Base-by-base conservation (phyloP, 2,329 filamentous ascomycete genomes). In the Alternaria rosae region DNA sequence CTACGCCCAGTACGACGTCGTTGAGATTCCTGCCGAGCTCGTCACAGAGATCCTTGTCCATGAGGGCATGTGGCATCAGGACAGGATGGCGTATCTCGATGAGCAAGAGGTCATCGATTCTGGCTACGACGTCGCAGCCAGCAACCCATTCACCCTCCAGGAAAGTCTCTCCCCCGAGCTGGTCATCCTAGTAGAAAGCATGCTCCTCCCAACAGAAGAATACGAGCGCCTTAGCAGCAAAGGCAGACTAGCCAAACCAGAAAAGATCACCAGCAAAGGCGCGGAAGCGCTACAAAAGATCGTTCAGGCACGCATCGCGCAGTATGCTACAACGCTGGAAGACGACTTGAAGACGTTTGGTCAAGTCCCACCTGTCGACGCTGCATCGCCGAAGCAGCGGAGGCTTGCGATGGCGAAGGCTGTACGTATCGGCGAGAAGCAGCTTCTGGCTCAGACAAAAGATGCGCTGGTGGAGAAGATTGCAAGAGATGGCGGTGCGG, bases 1-100 rank as follows among this genome's bases (percentile, higher is more conserved):
- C 67, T 94, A 97, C 70, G 82, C 88, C 10, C 85, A 89, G 42
- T 93, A 93, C 77, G 93, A 97, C 69, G 92, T 97, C 1, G 90
- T 92, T 1, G 94, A 97, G 76, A 80, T 97, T 32, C 84, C 91
- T 0, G 87, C 90, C 81, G 81, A 84, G 0, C 71, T 88, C 9
- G 83, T 94, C 21, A 79, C 54, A 56, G 59, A 68, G 7, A 43
- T 69, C 7, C 57, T 68, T 2, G 64, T 61, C 12, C 47, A 57
- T 17, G 62, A 64, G 6, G 62, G 62, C 5, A 54, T 69, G 21
- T 61, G 62, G 53, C 65, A 61, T 10, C 61, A 71, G 9, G 57
- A 66, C 15, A 64, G 73, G 69, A 73, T 86, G 23, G 79, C 83
- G 45, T 83, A 92, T 26, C 85, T 92, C 12, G 86, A 89, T 7